phyloP scores from a whole-genome alignment of 2,329 filamentous ascomycete species.

The Xylaria sp. region DNA sequence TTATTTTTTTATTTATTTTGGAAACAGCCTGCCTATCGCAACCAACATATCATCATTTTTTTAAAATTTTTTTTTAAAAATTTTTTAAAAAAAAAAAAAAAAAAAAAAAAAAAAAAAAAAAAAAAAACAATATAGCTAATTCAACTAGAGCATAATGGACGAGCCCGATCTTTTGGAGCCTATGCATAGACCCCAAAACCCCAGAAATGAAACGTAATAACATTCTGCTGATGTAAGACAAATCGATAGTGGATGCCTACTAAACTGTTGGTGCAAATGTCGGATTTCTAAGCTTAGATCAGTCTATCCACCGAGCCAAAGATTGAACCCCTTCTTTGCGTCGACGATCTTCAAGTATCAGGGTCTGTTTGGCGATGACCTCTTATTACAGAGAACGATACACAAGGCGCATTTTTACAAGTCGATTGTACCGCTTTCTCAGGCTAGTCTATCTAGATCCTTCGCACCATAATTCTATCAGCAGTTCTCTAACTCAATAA shows the following conservation, averaged over 20 bases:
- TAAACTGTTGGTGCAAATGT: not conserved
- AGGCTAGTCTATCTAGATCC: not conserved
- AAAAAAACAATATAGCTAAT: not conserved
- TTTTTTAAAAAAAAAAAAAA: too few species aligned
- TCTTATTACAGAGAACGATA: not conserved
- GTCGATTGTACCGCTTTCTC: not conserved
- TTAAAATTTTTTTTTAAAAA: too few species aligned
- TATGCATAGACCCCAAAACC: not conserved
- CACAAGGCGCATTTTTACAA: not conserved
- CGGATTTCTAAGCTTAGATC: not conserved
- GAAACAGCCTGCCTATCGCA: too few species aligned
- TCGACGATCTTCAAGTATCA: not conserved
- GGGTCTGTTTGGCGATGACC: slow-evolving; percentile 2
- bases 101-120: too few species aligned
- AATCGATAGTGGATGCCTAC: not conserved
- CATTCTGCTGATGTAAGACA: not conserved
- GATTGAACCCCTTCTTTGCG: not conserved
- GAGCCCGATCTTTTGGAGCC: not conserved
- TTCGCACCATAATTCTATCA: not conserved
- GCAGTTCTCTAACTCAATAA: not conserved
- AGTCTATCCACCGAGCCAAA: not conserved
- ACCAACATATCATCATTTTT: too few species aligned
- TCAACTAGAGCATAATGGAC: not conserved
- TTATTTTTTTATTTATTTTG: too few species aligned
- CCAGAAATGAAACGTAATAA: not conserved